Base-by-base conservation (phyloP, 345 rosid genomes). In the Ceriops tagal region DNA sequence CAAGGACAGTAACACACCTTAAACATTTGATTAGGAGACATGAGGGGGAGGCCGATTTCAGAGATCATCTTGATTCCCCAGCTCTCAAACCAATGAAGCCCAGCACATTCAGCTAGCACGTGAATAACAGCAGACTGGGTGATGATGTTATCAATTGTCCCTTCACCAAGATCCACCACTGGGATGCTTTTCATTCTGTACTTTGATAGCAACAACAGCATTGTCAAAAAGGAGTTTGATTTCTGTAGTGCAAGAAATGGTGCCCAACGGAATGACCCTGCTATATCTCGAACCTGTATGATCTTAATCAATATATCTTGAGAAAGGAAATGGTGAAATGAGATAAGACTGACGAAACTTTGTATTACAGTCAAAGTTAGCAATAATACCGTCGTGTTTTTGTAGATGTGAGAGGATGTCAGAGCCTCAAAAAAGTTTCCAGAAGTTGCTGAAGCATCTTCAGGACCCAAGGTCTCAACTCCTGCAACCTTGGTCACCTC, bases 121-220 rank as follows among this genome's bases (percentile, higher is more conserved):
- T 96, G 99, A 81, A 96, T 90, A 68, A 96, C 98, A 67, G 92
- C 91, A 67, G 99, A 85, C 67, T 96, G 99, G 11, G 99, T 90
- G 70, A 96, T 79, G 67, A 92, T 87, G 77, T 89, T 90, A 70
- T 89, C 87, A 11, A 96, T 88, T 75, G 84, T 96, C 35, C 87
- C 89, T 49, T 78, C 91, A 31, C 91, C 97, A 65, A 88, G 62
- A 75, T 92, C 93, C 72, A 92, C 88, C 47, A 92, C 91, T 0
- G 98, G 98, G 72, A 96, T 71, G 76, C 99, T 92, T 86, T 96
- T 96, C 99, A 96, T 96, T 80, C 90, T 90, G 83, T 96, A 96
- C 73, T 92, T 96, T 5, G 99, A 96, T 34, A 96, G 98, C 78
- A 96, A 78, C 62, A 96, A 76, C 35, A 96, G 75, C 99, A 96